Base-by-base conservation (phyloP, 2,329 filamentous ascomycete genomes). In the Beauveria varroae region DNA sequence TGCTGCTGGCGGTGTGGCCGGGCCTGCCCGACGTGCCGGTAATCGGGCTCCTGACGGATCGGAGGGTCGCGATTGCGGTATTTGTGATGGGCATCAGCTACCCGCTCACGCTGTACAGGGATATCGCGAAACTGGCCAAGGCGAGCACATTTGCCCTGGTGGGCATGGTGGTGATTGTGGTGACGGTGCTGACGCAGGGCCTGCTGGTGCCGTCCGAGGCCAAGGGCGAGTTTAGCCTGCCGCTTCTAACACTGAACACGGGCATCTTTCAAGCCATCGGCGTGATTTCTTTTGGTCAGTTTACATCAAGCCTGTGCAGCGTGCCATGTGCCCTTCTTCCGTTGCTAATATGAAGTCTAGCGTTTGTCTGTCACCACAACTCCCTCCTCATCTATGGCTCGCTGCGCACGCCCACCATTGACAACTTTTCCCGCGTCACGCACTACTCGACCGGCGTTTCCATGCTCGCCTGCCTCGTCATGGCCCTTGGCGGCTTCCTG, bases 121-220 rank as follows among this genome's bases (percentile, higher is more conserved):
- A 99, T 74, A 99, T 99, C 76, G 89, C 95, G 62, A 98, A 96
- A 91, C 81, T 99, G 72, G 92, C 95, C 52, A 98, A 96, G 83
- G 95, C 95, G 69, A 97, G 92, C 70, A 95, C 93, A 9, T 79
- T 98, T 68, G 95, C 95, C 30, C 82, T 99, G 62, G 81, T 97
- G 66, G 96, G 92, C 78, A 99, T 99, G 95, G 69, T 86, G 63
- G 78, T 98, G 64, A 99, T 99, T 68, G 82, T 99, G 57, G 71
- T 92, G 55, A 95, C 95, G 0, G 90, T 99, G 26, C 78, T 98
- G 30, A 88, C 91, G 0, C 92, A 99, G 77, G 89, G 91, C 3
- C 81, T 87, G 61, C 78, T 89, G 60, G 89, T 92, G 12, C 89
- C 93, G 5, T 70, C 80, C 26, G 88, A 91, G 57, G 80, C 86